Percentiles rank a stretch among this genome's conserved stretches.
These are phyloP conservation scores for Eimeria tenella DNA, from an alignment of 169 alveolate genomes.

Conservation along the genomic window DNA sequence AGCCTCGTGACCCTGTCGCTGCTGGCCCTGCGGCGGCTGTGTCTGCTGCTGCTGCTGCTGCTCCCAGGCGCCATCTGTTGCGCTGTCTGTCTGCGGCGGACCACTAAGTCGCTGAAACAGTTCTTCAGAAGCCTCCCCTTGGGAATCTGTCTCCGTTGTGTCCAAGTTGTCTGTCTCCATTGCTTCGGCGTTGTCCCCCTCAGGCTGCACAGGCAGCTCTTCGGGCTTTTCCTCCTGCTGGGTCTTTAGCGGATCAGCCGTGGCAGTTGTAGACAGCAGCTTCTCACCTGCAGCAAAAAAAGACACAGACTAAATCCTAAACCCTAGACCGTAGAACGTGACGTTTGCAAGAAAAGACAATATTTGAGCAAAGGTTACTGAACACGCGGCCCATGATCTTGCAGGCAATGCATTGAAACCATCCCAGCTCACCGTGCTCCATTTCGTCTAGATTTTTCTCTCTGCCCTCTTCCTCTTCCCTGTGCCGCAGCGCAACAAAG, in stretches of 20 bases:
- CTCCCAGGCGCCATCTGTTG: background rate
- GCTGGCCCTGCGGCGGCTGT: background rate
- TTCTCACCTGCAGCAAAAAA: background rate
- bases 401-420: no score
- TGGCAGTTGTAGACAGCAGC: background rate
- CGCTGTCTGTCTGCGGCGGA: background rate
- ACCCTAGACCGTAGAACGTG: background rate
- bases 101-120: conserved; percentile 31
- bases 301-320: background rate
- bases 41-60: conserved; percentile 23
- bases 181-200: background rate
- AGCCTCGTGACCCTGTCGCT: conserved; percentile 9
- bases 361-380: no score
- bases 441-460: no score
- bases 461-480: no score
- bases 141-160: background rate
- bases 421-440: no score
- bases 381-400: no score
- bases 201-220: conserved; percentile 9
- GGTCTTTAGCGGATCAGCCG: background rate
- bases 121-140: conserved; percentile 28
- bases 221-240: conserved; percentile 21
- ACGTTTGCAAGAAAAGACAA: no score
- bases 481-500: no score
- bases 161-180: conserved; percentile 1